Evolutionary conservation across 495 filamentous ascomycete species (phyloP), one percentile per base, ranked within the genome.

Genomic region (Aspergillus kassunensis): DNA sequence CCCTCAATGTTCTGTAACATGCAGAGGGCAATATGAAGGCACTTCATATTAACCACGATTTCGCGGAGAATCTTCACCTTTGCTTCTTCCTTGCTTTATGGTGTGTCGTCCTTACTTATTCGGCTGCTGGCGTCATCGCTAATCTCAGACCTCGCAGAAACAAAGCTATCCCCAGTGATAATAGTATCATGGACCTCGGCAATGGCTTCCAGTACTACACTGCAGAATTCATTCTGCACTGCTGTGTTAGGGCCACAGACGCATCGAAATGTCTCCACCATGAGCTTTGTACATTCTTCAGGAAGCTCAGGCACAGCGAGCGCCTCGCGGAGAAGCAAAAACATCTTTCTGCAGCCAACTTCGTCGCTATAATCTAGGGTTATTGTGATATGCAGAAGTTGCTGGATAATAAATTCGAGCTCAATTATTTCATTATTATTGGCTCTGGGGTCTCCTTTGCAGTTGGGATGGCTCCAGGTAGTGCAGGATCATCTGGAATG

Each of bases 31-130:
- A 99, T 96, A 62, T 97, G 89, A 30, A 99, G 79, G 71, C 93
- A 97, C 67, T 97, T 97, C 83, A 96, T 89, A 73, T 97, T 97
- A 60, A 97, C 86, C 75, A 95, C 83, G 63, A 97, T 91, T 65
- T 96, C 90, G 49, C 79, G 80, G 50, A 97, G 78, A 2, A 90
- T 85, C 69, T 91, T 96, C 11, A 80, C 80, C 63, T 90, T 86
- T 7, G 85, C 84, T 44, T 87, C 84, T 58, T 90, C 88, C 58
- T 86, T 86, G 41, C 79, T 81, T 44, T 81, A 75, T 6, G 68
- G 68, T 4, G 60, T 60, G 19, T 78, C 77, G 4, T 71, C 66
- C 2, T 72, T 71, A 55, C 74, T 66, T n/a, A 61, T 60, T 56
- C 69, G 66, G 43, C 69, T 71, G 49, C 66, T 70, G 4, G 62